Conservation (phyloP, 2,329 filamentous ascomycete genomes). For the Tolypocladium capitatum region DNA sequence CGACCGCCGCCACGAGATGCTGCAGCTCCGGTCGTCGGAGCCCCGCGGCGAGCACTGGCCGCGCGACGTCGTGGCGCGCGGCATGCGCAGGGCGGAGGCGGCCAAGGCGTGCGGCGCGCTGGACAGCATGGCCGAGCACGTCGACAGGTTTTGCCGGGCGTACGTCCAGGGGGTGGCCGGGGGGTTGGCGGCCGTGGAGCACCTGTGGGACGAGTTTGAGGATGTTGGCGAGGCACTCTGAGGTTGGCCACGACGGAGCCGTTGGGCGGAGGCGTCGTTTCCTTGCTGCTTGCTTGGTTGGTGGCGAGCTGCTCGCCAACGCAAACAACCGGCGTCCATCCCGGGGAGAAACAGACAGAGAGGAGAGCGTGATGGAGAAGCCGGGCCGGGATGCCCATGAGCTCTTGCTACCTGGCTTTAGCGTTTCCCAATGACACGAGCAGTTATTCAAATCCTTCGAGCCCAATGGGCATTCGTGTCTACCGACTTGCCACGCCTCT, state of each 20-base stretch:
- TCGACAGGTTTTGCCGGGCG: constrained; percentile 3
- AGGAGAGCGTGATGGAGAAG: too few species aligned
- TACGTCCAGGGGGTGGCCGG: background rate
- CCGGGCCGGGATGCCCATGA: too few species aligned
- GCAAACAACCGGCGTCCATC: too few species aligned
- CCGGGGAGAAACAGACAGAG: too few species aligned
- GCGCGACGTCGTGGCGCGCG: constrained; percentile 7
- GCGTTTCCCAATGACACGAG: background rate
- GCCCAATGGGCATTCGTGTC: background rate
- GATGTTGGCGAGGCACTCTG: background rate
- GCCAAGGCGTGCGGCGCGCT: background rate
- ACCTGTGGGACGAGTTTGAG: background rate
- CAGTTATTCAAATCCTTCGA: background rate
- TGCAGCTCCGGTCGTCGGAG: background rate
- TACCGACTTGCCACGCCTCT: constrained; percentile 1
- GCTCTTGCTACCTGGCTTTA: background rate
- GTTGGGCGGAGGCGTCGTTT: background rate
- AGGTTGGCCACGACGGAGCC: background rate
- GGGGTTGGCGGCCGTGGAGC: background rate
- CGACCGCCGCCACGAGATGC: constrained; percentile 6
- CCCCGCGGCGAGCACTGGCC: constrained; percentile 6
- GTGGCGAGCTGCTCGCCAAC: too few species aligned
- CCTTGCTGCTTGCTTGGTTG: background rate
- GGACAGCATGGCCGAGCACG: background rate
- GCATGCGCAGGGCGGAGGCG: background rate